phyloP scores from a whole-genome alignment of 192 early-diverging fungal species.

The Allomyces javanicus region DNA sequence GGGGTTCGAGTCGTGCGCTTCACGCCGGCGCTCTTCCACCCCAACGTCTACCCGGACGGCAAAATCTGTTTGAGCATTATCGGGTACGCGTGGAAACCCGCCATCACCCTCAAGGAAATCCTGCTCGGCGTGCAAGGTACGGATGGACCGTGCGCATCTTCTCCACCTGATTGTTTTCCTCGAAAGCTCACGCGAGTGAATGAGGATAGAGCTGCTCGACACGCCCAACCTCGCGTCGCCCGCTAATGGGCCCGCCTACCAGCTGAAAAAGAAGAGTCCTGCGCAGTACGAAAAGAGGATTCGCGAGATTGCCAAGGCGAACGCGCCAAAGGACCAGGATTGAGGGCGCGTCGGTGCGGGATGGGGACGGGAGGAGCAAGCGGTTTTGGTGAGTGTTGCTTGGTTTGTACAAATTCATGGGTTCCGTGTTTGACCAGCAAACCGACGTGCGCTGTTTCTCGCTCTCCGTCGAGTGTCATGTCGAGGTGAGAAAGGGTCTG shows the following conservation, averaged over 20 bases:
- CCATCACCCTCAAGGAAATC: conserved; percentile 94
- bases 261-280: conserved; percentile 40
- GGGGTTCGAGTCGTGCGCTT: conserved; percentile 26
- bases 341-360: no score
- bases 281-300: conserved; percentile 32
- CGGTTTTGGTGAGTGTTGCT: no score
- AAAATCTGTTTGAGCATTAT: conserved; percentile 95
- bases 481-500: no score
- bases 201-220: conserved; percentile 47
- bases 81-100: conserved; percentile 88
- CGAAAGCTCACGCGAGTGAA: not conserved
- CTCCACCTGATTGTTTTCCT: not conserved
- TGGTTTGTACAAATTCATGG: no score
- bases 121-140: conserved; percentile 62
- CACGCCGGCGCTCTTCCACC: conserved; percentile 63
- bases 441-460: no score
- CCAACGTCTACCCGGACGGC: conserved; percentile 92
- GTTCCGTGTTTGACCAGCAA: no score
- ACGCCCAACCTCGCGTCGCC: conserved; percentile 82
- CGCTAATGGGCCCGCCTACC: conserved; percentile 65
- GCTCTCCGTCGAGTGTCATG: no score
- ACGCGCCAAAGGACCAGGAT: conserved; percentile 4
- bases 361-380: no score
- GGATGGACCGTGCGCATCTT: not conserved
- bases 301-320: conserved; percentile 34